phyloP scores from a whole-genome alignment of 306 rosid species.

The Acacia melanoxylon region DNA sequence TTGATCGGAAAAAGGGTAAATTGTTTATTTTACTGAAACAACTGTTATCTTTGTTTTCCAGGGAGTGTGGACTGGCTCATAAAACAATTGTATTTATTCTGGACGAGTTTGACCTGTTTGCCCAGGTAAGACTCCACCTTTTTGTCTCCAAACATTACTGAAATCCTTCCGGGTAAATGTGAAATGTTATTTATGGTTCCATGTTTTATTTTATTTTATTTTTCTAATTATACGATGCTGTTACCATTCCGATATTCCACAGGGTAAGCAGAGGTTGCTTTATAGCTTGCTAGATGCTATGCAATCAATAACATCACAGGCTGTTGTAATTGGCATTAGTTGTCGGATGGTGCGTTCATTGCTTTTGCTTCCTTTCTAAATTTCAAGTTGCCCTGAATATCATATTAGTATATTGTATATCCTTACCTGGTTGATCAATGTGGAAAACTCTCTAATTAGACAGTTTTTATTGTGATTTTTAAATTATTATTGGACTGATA shows the following conservation, averaged over 20 bases:
- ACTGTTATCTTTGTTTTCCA: constrained; percentile 41
- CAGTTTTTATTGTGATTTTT: constrained; percentile 6
- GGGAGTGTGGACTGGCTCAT: constrained; percentile 96
- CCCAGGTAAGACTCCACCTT: constrained; percentile 64
- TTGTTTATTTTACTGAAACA: constrained; percentile 26
- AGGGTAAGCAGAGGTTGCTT: constrained; percentile 92
- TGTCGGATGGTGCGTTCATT: constrained; percentile 71
- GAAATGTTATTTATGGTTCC: constrained; percentile 11
- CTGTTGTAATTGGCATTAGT: constrained; percentile 88
- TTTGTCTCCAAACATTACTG: constrained; percentile 21
- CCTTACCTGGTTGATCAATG: not conserved
- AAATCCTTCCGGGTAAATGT: constrained; percentile 27
- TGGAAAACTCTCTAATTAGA: constrained; percentile 2
- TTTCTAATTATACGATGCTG: constrained; percentile 24
- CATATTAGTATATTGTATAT: not conserved
- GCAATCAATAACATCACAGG: constrained; percentile 89
- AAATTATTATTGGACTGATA: constrained; percentile 8
- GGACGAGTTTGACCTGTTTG: constrained; percentile 94
- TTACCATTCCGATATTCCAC: constrained; percentile 30
- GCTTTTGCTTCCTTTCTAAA: constrained; percentile 26
- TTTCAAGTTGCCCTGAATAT: constrained; percentile 14
- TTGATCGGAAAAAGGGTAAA: constrained; percentile 13
- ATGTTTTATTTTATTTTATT: constrained; percentile 22
- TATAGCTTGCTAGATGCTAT: constrained; percentile 92
- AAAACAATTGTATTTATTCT: constrained; percentile 80